Base-by-base conservation (phyloP, 139 green algal genomes). In the Picochlorum sp. region DNA sequence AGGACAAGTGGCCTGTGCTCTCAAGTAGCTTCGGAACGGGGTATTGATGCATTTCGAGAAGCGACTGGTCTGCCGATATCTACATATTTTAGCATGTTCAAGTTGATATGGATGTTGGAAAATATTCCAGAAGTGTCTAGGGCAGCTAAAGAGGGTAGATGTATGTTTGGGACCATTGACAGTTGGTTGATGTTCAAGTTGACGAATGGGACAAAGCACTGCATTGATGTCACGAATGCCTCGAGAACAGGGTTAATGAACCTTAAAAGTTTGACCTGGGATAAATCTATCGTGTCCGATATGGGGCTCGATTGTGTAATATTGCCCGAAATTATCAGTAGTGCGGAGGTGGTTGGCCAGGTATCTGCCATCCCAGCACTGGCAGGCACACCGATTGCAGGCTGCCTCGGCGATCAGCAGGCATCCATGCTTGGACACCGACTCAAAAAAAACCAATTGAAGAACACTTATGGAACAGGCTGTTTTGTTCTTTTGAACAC, bases 401-500 rank as follows among this genome's bases (percentile, higher is more conserved):
- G 90, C n/a, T 94, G 83, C 71, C 75, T 99, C 44, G 91, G 92
- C 0, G 94, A 99, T 73, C 94, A 98, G 74, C 86, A 93, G 64
- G 90, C 93, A 0, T 90, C 92, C 2, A 68, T 92, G 80, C 75
- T 98, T 47, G 92, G 92, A 4, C 93, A 98, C 74, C 66, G 90
- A 8, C 96, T 89, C 71, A 66, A 46, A 0, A 61, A 68, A 24
- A 78, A 83, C 2, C 79, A 96, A 65, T 91, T 89, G 52, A 99
- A 99, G 73, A 95, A 92, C 80, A 99, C 94, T 2, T 99, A 98
- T 62, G 94, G 94, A 67, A 99, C 94, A 1, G 72, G 93, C 30
- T 95, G 88, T 80, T 98, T 98, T 83, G 81, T 97, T 74, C 77
- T 98, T 49, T 80, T 98, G 21, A 94, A 98, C 80, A 98, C 92